A percentile compares a stretch with the other conserved stretches of the same genome.
These are phyloP conservation scores for Coemansia sp. DNA, from an alignment of 192 early-diverging fungal species.

Conservation along the genomic window DNA sequence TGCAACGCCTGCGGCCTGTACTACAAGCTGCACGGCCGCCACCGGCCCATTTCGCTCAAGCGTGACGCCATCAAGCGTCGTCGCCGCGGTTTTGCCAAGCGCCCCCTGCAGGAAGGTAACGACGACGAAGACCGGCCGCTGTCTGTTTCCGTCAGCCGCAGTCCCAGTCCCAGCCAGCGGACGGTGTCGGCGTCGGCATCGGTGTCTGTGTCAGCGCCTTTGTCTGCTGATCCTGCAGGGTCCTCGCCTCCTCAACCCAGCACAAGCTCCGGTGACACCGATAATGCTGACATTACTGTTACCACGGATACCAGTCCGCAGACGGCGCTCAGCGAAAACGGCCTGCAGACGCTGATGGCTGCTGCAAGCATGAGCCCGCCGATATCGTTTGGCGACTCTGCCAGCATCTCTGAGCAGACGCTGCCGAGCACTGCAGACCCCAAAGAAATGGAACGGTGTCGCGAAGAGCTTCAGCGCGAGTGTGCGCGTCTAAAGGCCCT, in stretches of 20 bases:
- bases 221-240: too few relatives aligned
- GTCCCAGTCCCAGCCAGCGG: constrained; percentile 22
- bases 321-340: neutral
- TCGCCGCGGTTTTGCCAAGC: constrained; percentile 53
- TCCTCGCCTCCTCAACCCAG: too few relatives aligned
- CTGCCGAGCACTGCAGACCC: constrained; percentile 8
- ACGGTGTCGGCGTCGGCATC: neutral
- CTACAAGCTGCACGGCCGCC: constrained; percentile 76
- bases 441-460: constrained; percentile 23
- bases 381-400: neutral
- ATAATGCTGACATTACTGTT: neutral
- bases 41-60: constrained; percentile 79
- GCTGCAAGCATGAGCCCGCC: constrained; percentile 26
- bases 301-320: neutral
- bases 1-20: constrained; percentile 96
- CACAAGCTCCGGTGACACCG: too few relatives aligned
- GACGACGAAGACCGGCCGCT: neutral
- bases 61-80: constrained; percentile 72
- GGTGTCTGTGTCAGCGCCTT: neutral
- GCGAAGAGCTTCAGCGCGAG: constrained; percentile 44
- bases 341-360: constrained; percentile 24
- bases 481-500: constrained; percentile 35
- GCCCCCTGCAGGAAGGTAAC: neutral
- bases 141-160: constrained; percentile 7
- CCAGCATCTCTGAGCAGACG: neutral